Conservation (phyloP, 1,284 basidiomycete species). For the Termitomyces sp. region DNA sequence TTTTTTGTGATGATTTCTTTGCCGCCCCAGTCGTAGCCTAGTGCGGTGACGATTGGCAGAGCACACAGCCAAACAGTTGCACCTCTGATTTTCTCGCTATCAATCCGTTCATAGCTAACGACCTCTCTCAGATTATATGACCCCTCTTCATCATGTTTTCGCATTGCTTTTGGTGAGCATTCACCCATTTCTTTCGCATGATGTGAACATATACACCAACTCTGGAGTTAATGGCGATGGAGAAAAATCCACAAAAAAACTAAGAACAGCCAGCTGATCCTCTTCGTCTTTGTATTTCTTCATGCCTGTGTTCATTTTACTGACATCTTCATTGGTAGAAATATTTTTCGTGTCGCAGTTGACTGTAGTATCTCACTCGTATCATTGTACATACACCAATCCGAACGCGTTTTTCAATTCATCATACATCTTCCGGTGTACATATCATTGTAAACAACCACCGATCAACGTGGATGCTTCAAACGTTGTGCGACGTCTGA, state of each 20-base stretch:
- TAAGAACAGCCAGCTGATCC: constrained; percentile 52
- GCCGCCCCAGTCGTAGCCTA: constrained; percentile 49
- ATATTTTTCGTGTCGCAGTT: not conserved
- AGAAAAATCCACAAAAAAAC: constrained; percentile 35
- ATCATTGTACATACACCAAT: too few species aligned
- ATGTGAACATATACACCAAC: constrained; percentile 39
- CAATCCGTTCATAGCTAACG: not conserved
- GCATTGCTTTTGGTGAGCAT: constrained; percentile 22
- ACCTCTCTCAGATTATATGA: not conserved
- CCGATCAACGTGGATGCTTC: too few species aligned
- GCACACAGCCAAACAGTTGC: constrained; percentile 46
- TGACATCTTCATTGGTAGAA: not conserved
- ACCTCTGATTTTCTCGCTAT: constrained; percentile 33
- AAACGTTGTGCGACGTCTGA: too few species aligned
- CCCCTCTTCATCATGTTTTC: not conserved
- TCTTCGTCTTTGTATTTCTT: constrained; percentile 14
- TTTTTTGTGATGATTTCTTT: constrained; percentile 39
- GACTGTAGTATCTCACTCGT: not conserved
- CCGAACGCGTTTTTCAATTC: not conserved
- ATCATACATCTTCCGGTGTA: too few species aligned
- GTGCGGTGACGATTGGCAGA: constrained; percentile 42
- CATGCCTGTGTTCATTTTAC: not conserved
- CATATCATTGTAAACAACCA: too few species aligned
- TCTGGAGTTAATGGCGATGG: constrained; percentile 38
- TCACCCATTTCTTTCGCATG: constrained; percentile 21